Conservation (phyloP, 2,329 filamentous ascomycete species). For the Rutstroemia sp. region DNA sequence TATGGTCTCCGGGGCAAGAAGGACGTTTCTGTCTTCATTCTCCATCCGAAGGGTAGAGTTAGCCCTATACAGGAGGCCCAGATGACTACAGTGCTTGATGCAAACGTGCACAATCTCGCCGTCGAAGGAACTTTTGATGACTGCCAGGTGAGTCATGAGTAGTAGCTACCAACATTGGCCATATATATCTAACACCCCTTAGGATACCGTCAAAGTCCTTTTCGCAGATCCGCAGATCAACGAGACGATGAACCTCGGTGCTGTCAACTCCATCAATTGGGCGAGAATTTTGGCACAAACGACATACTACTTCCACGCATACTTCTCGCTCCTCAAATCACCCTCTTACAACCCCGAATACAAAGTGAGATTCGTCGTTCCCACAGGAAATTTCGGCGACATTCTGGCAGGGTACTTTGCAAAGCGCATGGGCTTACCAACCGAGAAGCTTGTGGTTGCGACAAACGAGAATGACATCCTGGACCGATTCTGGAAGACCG, state of each 20-base stretch:
- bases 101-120: conserved; percentile 87
- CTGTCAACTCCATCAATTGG: conserved; percentile 97
- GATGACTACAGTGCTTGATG: conserved; percentile 90
- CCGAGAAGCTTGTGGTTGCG: conserved; percentile 82
- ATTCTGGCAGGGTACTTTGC: conserved; percentile 93
- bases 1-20: conserved; percentile 93
- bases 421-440: conserved; percentile 78
- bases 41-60: conserved; percentile 85
- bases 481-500: conserved; percentile 87
- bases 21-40: conserved; percentile 92
- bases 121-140: conserved; percentile 92
- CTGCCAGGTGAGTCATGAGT: conserved; percentile 58
- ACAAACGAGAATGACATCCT: conserved; percentile 98
- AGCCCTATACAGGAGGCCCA: conserved; percentile 91
- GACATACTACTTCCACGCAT: conserved; percentile 93
- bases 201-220: conserved; percentile 89
- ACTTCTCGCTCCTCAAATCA: conserved; percentile 69
- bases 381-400: conserved; percentile 95
- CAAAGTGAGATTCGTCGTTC: conserved; percentile 77
- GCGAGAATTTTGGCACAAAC: conserved; percentile 93
- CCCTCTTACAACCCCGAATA: conserved; percentile 55
- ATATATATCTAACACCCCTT: conserved; percentile 10
- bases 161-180: background rate
- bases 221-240: conserved; percentile 85
- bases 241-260: conserved; percentile 72